These are phyloP conservation scores for Apiospora sp. DNA, from an alignment of 2,329 filamentous ascomycete species.

Conservation along the genomic window DNA sequence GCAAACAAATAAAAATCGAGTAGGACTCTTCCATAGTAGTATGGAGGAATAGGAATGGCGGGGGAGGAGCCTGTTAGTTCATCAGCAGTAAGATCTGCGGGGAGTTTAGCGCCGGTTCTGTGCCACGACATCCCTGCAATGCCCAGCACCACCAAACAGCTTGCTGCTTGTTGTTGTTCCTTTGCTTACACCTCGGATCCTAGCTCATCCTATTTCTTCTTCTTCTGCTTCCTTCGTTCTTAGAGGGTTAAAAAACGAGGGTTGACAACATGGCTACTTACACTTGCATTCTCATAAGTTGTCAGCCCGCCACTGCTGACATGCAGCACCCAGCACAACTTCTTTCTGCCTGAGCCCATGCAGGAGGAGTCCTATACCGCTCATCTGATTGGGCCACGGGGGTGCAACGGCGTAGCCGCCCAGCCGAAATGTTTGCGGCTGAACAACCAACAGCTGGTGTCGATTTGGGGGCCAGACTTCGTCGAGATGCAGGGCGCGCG, in stretches of 20 bases:
- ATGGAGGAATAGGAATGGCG: too few relatives aligned
- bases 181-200: background rate
- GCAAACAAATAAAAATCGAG: background rate
- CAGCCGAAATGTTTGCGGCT: background rate
- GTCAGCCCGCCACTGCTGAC: slow-evolving; percentile 6
- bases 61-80: too few relatives aligned
- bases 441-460: background rate
- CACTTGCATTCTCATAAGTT: background rate
- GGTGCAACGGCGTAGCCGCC: background rate
- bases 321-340: background rate
- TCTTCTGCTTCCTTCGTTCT: background rate
- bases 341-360: background rate
- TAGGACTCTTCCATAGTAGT: too few relatives aligned
- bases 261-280: background rate
- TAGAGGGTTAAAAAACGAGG: background rate
- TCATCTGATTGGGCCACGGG: slow-evolving; percentile 1
- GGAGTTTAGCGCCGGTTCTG: background rate
- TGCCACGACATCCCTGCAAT: background rate
- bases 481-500: background rate
- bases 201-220: background rate
- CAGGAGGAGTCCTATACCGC: background rate
- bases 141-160: background rate
- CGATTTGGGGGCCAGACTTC: background rate
- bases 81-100: background rate
- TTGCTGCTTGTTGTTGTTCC: too few relatives aligned